Base-by-base conservation (phyloP, 306 rosid genomes). In the Lathyrus aphaca region DNA sequence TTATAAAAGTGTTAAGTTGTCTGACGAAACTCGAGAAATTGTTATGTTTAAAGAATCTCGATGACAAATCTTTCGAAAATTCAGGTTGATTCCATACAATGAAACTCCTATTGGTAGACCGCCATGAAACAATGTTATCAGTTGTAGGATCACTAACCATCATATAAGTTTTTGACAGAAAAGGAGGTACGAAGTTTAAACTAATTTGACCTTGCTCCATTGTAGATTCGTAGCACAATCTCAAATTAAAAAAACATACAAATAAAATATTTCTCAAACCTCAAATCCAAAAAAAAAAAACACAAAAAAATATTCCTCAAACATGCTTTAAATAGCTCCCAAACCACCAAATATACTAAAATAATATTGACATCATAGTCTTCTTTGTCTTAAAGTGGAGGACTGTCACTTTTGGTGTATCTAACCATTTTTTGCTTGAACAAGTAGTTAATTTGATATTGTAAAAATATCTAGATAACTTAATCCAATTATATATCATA, bases 21-120 rank as follows among this genome's bases (percentile, higher is more conserved):
- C n/a, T n/a, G n/a, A n/a, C 85, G 81, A 94, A 94, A 79, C 98
- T 90, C 7, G 98, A 88, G 87, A 94, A 94, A 82, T 94, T 94
- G 56, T 72, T 82, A 84, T 94, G 98, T 88, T 94, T 90, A 40
- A 94, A 94, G 86, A 58, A 94, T 70, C 45, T 87, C 12, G 97
- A 96, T 5, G 90, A 65, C 83, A 88, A 79, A 60, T 57, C 86
- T 60, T 83, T 81, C 0, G 89, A 65, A 57, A 94, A 94, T 21
- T 88, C 97, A 0, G 74, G 83, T 10, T 89, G 87, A 61, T 94
- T 80, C 97, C 90, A 81, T 15, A 94, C 97, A 8, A 90, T 43
- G 75, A 94, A 94, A 82, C 96, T 94, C 45, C 12, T 82, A 16
- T 80, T 74, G 51, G 77, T 43, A 37, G 74, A 43, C 75, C 92